These are phyloP conservation scores for Lolium rigidum DNA, from an alignment of 176 grass and related monocot genomes.

Conservation along the genomic window DNA sequence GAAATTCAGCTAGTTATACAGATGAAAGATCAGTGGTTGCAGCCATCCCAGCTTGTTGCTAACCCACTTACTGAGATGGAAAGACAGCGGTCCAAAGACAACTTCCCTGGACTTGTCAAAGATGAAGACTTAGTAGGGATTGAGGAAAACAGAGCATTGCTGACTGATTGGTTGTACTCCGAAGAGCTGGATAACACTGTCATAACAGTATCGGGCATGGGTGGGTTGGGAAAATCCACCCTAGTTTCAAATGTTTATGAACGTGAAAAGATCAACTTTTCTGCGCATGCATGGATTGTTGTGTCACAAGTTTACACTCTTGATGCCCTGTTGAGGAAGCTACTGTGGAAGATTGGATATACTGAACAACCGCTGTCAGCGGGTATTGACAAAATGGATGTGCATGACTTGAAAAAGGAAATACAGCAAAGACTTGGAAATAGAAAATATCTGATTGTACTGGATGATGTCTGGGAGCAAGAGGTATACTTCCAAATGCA, in stretches of 20 bases:
- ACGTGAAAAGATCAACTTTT: constrained; percentile 49
- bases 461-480: constrained; percentile 80
- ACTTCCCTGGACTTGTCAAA: constrained; percentile 49
- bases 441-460: constrained; percentile 64
- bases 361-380: constrained; percentile 1
- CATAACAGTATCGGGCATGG: constrained; percentile 54
- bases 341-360: constrained; percentile 35
- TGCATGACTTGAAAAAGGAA: constrained; percentile 48
- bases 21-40: constrained; percentile 45
- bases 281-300: constrained; percentile 40
- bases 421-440: constrained; percentile 25
- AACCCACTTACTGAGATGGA: constrained; percentile 20
- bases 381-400: constrained; percentile 39
- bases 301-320: constrained; percentile 46
- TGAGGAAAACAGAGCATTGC: constrained; percentile 30
- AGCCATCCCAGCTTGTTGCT: constrained; percentile 30
- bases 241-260: constrained; percentile 57
- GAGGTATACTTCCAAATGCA: constrained; percentile 48
- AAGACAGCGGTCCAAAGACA: constrained; percentile 42
- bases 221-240: constrained; percentile 49
- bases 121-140: constrained; percentile 52
- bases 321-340: constrained; percentile 31
- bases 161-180: constrained; percentile 37
- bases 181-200: constrained; percentile 29
- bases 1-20: constrained; percentile 42